Percentiles rank a stretch among this genome's conserved stretches.
Conservation (phyloP, 768 basidiomycete species). For the Mycena indigotica region DNA sequence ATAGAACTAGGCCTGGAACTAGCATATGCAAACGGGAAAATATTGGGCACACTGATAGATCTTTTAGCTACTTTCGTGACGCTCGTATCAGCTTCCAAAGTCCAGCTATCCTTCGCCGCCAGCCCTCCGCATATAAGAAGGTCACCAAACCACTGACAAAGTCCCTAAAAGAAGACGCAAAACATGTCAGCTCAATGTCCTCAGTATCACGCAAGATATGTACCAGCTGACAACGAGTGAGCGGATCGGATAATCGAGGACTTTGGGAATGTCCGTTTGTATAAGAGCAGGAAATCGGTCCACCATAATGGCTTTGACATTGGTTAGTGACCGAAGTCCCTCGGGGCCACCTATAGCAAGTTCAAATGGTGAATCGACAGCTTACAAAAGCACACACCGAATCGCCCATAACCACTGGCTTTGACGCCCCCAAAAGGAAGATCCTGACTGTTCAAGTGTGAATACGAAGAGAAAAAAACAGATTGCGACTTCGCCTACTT, state of each 20-base stretch:
- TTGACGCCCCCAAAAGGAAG: constrained; percentile 95
- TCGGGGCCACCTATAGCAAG: constrained; percentile 78
- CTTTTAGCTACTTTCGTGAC: constrained; percentile 34
- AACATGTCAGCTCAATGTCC: constrained; percentile 1
- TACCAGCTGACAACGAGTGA: constrained; percentile 77
- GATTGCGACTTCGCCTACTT: constrained; percentile 51
- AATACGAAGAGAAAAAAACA: constrained; percentile 5
- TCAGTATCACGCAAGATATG: too few relatives aligned
- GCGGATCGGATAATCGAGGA: constrained; percentile 83
- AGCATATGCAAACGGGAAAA: too few relatives aligned
- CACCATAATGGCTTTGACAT: constrained; percentile 81
- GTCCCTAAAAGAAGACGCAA: constrained; percentile 47
- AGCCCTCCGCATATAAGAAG: constrained; percentile 55
- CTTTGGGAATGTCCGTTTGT: constrained; percentile 83
- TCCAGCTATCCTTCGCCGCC: constrained; percentile 49
- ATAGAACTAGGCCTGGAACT: too few relatives aligned
- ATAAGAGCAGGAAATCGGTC: constrained; percentile 86
- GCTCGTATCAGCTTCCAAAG: constrained; percentile 42
- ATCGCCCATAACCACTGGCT: constrained; percentile 89
- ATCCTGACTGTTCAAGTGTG: constrained; percentile 61
- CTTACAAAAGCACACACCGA: constrained; percentile 53
- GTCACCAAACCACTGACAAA: constrained; percentile 52
- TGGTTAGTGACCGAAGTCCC: constrained; percentile 86
- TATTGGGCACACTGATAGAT: too few relatives aligned
- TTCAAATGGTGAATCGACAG: constrained; percentile 14